phyloP scores from a whole-genome alignment of 768 basidiomycete genomes.

The Sarcodon sp. region DNA sequence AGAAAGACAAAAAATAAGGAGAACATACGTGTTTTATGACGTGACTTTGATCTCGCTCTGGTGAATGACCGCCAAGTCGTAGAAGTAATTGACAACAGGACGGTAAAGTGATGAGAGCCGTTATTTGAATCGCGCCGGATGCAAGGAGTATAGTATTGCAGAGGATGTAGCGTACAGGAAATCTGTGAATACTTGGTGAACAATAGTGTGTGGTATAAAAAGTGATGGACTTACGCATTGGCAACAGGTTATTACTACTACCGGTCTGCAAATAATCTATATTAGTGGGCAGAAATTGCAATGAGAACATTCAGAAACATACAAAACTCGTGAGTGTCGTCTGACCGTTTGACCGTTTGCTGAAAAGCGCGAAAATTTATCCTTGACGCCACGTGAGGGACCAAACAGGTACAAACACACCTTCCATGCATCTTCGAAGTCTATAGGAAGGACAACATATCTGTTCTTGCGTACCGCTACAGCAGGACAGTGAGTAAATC shows the following conservation, averaged over 20 bases:
- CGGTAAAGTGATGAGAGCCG: slow-evolving; percentile 81
- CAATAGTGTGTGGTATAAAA: too few species aligned
- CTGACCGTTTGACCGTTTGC: slow-evolving; percentile 93
- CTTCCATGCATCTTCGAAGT: slow-evolving; percentile 99
- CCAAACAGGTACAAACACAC: slow-evolving; percentile 54
- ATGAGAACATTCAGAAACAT: slow-evolving; percentile 10
- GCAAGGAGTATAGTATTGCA: too few species aligned
- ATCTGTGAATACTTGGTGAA: slow-evolving; percentile 14
- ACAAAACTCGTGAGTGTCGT: slow-evolving; percentile 98
- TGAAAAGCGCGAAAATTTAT: slow-evolving; percentile 23
- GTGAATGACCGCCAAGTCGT: slow-evolving; percentile 79
- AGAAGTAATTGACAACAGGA: slow-evolving; percentile 34
- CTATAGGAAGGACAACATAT: slow-evolving; percentile 90
- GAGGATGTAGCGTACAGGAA: slow-evolving; percentile 15
- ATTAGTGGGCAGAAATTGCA: slow-evolving; percentile 3
- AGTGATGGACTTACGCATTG: slow-evolving; percentile 8
- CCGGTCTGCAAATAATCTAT: slow-evolving; percentile 24
- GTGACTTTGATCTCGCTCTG: slow-evolving; percentile 49
- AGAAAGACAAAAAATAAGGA: slow-evolving; percentile 27
- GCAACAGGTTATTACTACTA: slow-evolving; percentile 13
- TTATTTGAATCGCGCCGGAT: too few species aligned
- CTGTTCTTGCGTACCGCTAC: slow-evolving; percentile 95
- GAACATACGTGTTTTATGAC: not conserved
- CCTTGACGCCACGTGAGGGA: slow-evolving; percentile 8
- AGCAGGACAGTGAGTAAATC: not conserved